phyloP scores from a whole-genome alignment of 371 early-diverging fungal species.

The Homolaphlyctis polyrhiza region DNA sequence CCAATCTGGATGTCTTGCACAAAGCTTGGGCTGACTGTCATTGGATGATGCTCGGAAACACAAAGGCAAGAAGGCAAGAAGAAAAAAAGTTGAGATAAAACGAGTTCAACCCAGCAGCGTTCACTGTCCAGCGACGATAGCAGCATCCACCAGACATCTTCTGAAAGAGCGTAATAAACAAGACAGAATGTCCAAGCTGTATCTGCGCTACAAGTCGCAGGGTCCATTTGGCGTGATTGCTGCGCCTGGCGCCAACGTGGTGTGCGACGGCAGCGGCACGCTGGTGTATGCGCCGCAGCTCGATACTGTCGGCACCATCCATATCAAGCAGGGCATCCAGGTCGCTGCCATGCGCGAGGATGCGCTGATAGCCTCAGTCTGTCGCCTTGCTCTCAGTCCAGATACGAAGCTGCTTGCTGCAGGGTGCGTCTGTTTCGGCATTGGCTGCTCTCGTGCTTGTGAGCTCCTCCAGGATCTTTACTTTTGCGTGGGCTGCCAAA shows the following conservation, averaged over 20 bases:
- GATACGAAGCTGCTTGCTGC: slow-evolving; percentile 12
- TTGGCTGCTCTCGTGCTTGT: not conserved
- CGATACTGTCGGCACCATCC: slow-evolving; percentile 81
- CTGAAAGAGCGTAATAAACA: not conserved
- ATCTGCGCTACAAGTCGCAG: slow-evolving; percentile 77
- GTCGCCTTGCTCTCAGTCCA: slow-evolving; percentile 45
- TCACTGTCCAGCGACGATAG: no score
- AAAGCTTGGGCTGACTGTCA: no score
- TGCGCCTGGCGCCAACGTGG: slow-evolving; percentile 60
- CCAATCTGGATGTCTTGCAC: no score
- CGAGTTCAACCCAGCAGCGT: no score
- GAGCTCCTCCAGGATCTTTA: not conserved
- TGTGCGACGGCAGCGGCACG: slow-evolving; percentile 64
- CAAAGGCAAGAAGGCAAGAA: no score
- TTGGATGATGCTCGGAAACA: no score
- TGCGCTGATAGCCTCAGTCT: slow-evolving; percentile 62
- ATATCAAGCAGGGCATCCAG: slow-evolving; percentile 76
- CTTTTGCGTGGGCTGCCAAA: no score
- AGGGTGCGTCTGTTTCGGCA: slow-evolving; percentile 6
- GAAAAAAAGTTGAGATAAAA: no score
- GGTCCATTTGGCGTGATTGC: slow-evolving; percentile 81
- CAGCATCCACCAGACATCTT: not conserved
- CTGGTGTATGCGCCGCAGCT: slow-evolving; percentile 29
- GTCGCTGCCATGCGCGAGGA: slow-evolving; percentile 68
- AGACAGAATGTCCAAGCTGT: slow-evolving; percentile 39